Evolutionary conservation across 495 filamentous ascomycete species (phyloP), one percentile per base, ranked within the genome.

Genomic region (Penicillium salamii): DNA sequence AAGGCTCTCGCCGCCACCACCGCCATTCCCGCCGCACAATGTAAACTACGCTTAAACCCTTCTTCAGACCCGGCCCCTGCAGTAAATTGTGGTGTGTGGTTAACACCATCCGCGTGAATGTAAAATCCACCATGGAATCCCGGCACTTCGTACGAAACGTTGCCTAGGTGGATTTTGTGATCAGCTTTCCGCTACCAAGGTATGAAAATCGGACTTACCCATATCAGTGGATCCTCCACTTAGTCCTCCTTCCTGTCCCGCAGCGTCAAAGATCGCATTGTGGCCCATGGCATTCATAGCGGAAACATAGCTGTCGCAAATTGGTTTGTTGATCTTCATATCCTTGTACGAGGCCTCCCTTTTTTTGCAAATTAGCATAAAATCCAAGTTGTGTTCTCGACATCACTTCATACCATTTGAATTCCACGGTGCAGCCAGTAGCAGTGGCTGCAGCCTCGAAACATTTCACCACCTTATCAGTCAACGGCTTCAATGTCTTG

Each of bases 1-100:
- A 83, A 49, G 1, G 79, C 63, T 40, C 59, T 72, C 57, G 74
- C 74, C 2, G 68, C 81, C 0, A 80, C 69, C 47, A 70, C 60
- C 1, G 81, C 78, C 78, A 82, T 81, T n/a, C 75, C 81, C 48
- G 71, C 74, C 5, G 73, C 80, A 42, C 77, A 79, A 50, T 71
- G 59, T 26, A 82, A 19, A 14, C 75, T 73, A 17, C 67, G 57
- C 28, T 65, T 46, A 40, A 76, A 74, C 0, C 73, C 62, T 24
- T 82, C 76, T 0, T 72, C 52, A 2, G 76, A 79, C 1, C 76
- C 75, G 0, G 79, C 78, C 0, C 73, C 79, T 1, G 65, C 66
- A 0, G 78, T 71, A 50, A 84, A 84, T 13, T 72, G 66, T 8
- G 74, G 75, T 1, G 76, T 82, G 51, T 84, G 80, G 34, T 81